Evolutionary conservation across 495 filamentous ascomycete genomes (phyloP).

Genomic region (Podospora pseudocomata): DNA sequence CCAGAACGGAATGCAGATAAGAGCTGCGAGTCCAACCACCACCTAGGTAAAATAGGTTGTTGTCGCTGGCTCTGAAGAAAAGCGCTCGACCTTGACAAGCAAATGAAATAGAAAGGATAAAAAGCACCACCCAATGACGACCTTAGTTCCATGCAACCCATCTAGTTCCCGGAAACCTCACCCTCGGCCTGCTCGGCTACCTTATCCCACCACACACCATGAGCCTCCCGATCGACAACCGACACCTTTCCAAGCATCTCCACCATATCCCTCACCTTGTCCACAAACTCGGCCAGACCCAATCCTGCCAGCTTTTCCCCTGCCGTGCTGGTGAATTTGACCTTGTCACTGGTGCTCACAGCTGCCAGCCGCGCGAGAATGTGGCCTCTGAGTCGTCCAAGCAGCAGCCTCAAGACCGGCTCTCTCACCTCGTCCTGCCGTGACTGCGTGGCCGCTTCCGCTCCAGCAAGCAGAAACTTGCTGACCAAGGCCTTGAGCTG

Average conservation of each 20-base stretch:
- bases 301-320: constrained; percentile 75
- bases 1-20: not conserved
- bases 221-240: constrained; percentile 73
- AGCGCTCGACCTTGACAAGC: not conserved
- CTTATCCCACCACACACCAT: constrained; percentile 76
- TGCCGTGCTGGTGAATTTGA: constrained; percentile 74
- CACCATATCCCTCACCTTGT: constrained; percentile 72
- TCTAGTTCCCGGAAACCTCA: constrained; percentile 20
- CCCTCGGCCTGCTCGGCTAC: constrained; percentile 49
- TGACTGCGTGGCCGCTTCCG: constrained; percentile 29
- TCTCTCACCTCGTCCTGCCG: constrained; percentile 57
- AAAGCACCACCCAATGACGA: not conserved
- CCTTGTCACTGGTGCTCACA: constrained; percentile 72
- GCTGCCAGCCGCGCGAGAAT: constrained; percentile 73
- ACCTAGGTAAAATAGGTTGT: not conserved
- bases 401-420: constrained; percentile 76
- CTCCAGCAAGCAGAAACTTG: constrained; percentile 47
- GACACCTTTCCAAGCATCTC: constrained; percentile 73
- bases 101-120: not conserved
- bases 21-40: not conserved
- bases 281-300: constrained; percentile 88
- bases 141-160: not conserved
- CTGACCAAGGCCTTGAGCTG: constrained; percentile 53
- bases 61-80: not conserved
- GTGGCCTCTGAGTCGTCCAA: constrained; percentile 69